phyloP scores from a whole-genome alignment of 495 filamentous ascomycete species.

The Gamarada debralockiae region DNA sequence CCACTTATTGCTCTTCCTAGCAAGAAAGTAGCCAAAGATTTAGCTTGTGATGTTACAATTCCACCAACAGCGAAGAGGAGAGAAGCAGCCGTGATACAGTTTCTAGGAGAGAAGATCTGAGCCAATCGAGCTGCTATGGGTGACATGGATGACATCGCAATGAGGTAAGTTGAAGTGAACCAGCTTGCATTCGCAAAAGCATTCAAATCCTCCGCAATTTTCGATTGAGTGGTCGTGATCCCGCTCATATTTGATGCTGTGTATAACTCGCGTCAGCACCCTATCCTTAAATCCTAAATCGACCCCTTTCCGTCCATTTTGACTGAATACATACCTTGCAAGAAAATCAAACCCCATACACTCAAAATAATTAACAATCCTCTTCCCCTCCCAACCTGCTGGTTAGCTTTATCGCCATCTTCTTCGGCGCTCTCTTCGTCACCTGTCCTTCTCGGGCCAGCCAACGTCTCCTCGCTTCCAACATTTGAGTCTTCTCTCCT shows the following conservation, averaged over 20 bases:
- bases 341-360: constrained; percentile 24
- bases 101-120: constrained; percentile 61
- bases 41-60: constrained; percentile 56
- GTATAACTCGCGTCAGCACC: neutral
- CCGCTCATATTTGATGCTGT: constrained; percentile 70
- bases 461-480: constrained; percentile 10
- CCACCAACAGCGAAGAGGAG: constrained; percentile 56
- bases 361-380: constrained; percentile 19
- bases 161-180: constrained; percentile 72
- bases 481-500: constrained; percentile 5
- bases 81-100: constrained; percentile 53
- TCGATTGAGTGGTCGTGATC: constrained; percentile 70
- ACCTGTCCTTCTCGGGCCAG: neutral
- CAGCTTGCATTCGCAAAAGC: constrained; percentile 67
- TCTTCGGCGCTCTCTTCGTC: constrained; percentile 13
- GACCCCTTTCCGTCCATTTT: neutral
- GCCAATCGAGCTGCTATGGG: constrained; percentile 64
- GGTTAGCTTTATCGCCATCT: constrained; percentile 20
- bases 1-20: constrained; percentile 62
- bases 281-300: neutral
- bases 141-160: constrained; percentile 62
- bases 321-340: constrained; percentile 23
- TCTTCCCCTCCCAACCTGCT: constrained; percentile 19
- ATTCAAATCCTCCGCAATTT: constrained; percentile 67
- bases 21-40: constrained; percentile 55